These are phyloP conservation scores for Podospora tetraspora DNA, from an alignment of 495 filamentous ascomycete species.

Conservation along the genomic window DNA sequence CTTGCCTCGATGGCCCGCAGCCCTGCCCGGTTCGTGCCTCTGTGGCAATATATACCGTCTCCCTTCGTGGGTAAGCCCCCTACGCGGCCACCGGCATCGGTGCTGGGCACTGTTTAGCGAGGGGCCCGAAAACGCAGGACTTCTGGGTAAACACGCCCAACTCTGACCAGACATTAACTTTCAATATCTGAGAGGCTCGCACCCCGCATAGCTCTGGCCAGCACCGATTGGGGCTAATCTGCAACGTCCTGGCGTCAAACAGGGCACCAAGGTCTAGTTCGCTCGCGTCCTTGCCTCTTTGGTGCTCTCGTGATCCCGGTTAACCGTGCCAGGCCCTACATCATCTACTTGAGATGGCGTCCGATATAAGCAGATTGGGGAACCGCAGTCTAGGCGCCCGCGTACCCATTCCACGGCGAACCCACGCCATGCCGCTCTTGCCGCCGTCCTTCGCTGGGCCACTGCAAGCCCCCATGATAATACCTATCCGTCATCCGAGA, in stretches of 20 bases:
- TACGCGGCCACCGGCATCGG: background rate
- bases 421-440: background rate
- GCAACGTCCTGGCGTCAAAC: background rate
- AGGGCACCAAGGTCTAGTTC: background rate
- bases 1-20: conserved; percentile 9
- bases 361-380: conserved; percentile 11
- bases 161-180: background rate
- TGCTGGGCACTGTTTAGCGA: background rate
- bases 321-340: conserved; percentile 8
- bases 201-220: background rate
- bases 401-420: background rate
- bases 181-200: background rate
- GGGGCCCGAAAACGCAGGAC: conserved; percentile 7
- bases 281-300: background rate
- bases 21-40: conserved; percentile 13
- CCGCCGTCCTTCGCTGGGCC: background rate
- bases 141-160: background rate
- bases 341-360: conserved; percentile 11
- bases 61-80: conserved; percentile 6
- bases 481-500: background rate
- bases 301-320: conserved; percentile 10
- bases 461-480: background rate
- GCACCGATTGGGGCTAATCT: background rate
- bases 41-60: conserved; percentile 5
- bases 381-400: conserved; percentile 10